Evolutionary conservation across 345 rosid genomes (phyloP).

Genomic region (Clausena lansium): DNA sequence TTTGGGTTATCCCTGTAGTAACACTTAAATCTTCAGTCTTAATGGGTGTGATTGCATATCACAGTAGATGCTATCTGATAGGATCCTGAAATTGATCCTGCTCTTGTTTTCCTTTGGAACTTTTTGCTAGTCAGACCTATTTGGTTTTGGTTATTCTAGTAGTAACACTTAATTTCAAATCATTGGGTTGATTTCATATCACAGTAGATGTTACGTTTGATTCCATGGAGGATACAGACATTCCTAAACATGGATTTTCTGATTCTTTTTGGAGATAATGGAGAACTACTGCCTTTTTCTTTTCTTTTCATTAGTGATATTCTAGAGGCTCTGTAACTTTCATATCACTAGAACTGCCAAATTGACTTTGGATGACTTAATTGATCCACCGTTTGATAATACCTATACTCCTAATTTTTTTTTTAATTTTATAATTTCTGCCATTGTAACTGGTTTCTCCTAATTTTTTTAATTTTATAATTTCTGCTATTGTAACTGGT

Average conservation of each 20-base stretch:
- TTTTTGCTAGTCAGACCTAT: background rate
- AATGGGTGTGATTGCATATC: background rate
- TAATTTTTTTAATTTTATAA: background rate
- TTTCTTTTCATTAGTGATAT: background rate
- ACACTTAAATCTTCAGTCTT: background rate
- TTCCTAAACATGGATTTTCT: background rate
- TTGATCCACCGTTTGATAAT: background rate
- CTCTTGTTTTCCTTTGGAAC: background rate
- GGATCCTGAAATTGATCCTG: background rate
- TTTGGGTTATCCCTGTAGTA: background rate
- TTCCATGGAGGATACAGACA: background rate
- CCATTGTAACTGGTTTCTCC: constrained; percentile 8
- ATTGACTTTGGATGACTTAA: background rate
- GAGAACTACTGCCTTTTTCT: background rate
- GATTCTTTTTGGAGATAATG: background rate
- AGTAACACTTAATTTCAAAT: background rate
- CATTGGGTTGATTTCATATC: background rate
- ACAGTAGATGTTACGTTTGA: background rate
- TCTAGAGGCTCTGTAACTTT: background rate
- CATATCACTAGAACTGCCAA: background rate
- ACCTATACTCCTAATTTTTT: background rate
- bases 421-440: background rate
- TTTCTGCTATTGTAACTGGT: constrained; percentile 2
- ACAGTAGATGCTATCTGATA: background rate
- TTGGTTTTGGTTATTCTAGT: background rate